These are phyloP conservation scores for Gleditsia sinensis DNA, from an alignment of 306 rosid genomes.

Conservation along the genomic window DNA sequence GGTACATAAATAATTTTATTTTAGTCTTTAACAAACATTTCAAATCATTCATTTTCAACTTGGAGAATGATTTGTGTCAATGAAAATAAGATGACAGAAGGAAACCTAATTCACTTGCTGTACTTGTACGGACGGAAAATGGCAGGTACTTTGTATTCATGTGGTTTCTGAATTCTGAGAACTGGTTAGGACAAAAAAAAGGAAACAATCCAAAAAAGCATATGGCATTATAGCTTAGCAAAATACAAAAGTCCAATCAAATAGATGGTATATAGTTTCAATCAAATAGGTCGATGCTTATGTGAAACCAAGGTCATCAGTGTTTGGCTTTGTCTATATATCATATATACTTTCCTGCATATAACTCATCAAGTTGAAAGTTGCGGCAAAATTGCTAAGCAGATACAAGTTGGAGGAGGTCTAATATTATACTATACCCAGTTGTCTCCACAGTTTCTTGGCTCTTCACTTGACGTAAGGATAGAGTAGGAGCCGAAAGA, in stretches of 20 bases:
- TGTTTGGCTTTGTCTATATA: no score
- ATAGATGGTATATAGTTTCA: no score
- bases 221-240: conserved; percentile 7
- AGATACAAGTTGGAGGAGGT: not conserved
- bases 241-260: not conserved
- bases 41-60: not conserved
- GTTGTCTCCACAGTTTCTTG: conserved; percentile 3
- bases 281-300: not conserved
- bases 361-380: no score
- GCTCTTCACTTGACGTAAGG: conserved; percentile 20
- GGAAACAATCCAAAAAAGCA: conserved; percentile 20
- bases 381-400: not conserved
- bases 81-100: not conserved
- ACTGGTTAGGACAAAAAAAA: not conserved
- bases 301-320: not conserved
- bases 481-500: not conserved
- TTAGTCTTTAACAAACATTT: no score
- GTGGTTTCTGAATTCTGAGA: no score
- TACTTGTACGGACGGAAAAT: not conserved
- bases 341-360: no score
- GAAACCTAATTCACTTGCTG: not conserved
- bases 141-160: not conserved
- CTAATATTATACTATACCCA: not conserved
- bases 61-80: not conserved
- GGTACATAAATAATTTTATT: no score